Percentiles rank a stretch among this genome's conserved stretches.
Conservation (phyloP, 1,284 basidiomycete genomes). For the Leccinum subrobustum region DNA sequence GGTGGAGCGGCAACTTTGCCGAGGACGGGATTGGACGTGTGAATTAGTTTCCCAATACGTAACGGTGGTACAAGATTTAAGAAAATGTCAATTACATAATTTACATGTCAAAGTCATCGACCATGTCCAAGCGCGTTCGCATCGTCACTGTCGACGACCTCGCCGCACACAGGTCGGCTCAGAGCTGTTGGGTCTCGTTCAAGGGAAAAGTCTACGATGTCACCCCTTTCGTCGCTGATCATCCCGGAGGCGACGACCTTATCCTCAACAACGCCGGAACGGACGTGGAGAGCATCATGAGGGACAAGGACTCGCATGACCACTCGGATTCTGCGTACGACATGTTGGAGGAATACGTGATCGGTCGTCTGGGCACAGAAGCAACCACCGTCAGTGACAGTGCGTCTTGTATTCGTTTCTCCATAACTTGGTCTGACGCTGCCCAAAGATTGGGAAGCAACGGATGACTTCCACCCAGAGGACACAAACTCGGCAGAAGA, state of each 20-base stretch:
- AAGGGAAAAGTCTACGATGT: conserved; percentile 81
- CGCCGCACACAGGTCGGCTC: conserved; percentile 49
- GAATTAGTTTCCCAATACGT: background rate
- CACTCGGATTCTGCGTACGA: conserved; percentile 93
- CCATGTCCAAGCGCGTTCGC: conserved; percentile 54
- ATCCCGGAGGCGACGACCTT: conserved; percentile 85
- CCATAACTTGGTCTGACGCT: conserved; percentile 2
- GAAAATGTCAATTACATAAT: background rate
- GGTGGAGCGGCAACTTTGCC: conserved; percentile 35
- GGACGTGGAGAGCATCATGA: conserved; percentile 84
- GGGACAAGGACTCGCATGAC: conserved; percentile 82
- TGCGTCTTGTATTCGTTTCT: conserved; percentile 37
- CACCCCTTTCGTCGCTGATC: conserved; percentile 71
- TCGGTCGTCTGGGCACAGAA: conserved; percentile 80
- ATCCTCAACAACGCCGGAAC: conserved; percentile 81
- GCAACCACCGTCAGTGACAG: conserved; percentile 78
- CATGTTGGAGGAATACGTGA: conserved; percentile 84
- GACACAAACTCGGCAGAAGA: conserved; percentile 80
- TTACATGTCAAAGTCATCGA: conserved; percentile 4
- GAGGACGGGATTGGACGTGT: conserved; percentile 13
- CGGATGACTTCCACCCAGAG: conserved; percentile 88
- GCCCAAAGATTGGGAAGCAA: conserved; percentile 75
- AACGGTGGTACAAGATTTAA: background rate
- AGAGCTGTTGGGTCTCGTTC: conserved; percentile 75
- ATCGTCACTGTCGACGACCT: conserved; percentile 77